Percentiles rank a stretch among this genome's conserved stretches.
These are phyloP conservation scores for Castanea crenata DNA, from an alignment of 306 rosid genomes.

Conservation along the genomic window DNA sequence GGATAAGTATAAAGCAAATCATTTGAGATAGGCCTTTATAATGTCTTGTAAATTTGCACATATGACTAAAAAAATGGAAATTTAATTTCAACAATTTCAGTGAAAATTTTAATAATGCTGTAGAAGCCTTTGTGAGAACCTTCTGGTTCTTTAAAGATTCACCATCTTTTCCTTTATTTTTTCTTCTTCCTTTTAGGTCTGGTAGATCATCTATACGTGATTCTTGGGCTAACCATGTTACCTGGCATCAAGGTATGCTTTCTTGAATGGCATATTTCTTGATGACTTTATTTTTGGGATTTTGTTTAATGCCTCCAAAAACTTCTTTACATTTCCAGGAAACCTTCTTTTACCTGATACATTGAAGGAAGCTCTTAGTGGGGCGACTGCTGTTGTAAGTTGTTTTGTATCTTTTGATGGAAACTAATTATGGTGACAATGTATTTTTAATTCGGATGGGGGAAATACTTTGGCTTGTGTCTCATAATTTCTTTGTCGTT, in stretches of 20 bases:
- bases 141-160: neutral
- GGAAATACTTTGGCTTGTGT: neutral
- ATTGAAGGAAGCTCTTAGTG: slow-evolving; percentile 76
- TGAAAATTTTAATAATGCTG: neutral
- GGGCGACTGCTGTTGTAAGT: slow-evolving; percentile 89
- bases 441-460: neutral
- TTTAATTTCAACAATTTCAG: neutral
- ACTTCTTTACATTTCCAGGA: slow-evolving; percentile 46
- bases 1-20: neutral
- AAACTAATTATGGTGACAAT: neutral
- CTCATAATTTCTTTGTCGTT: neutral
- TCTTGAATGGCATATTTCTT: slow-evolving; percentile 17
- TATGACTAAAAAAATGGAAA: neutral
- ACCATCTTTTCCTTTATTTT: slow-evolving; percentile 9
- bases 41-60: neutral
- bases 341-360: slow-evolving; percentile 80
- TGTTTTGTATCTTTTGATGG: slow-evolving; percentile 13
- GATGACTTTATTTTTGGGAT: slow-evolving; percentile 9
- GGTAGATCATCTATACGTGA: slow-evolving; percentile 80
- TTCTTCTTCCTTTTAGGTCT: slow-evolving; percentile 56
- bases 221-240: slow-evolving; percentile 66
- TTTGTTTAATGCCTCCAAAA: slow-evolving; percentile 24
- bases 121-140: neutral
- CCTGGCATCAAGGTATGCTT: slow-evolving; percentile 81
- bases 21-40: neutral